A percentile compares a stretch with the other conserved stretches of the same genome.
phyloP scores from a whole-genome alignment of 2,329 filamentous ascomycete species.

The Aspergillus eucalypticola region DNA sequence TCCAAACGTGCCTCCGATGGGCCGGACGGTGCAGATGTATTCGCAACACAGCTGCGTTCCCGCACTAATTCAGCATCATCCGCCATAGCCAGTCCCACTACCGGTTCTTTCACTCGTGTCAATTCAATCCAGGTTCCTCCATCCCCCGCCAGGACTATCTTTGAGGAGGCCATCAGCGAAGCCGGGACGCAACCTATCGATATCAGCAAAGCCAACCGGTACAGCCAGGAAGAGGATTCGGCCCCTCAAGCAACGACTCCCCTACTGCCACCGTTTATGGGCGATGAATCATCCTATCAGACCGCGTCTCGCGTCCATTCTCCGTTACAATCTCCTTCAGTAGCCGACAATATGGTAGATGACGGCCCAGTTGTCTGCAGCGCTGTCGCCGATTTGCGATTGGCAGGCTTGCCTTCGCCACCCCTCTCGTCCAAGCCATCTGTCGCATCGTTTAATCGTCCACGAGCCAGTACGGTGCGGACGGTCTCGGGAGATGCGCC shows the following conservation, averaged over 20 bases:
- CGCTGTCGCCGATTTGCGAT: conserved; percentile 47
- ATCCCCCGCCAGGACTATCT: conserved; percentile 65
- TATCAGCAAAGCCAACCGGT: conserved; percentile 54
- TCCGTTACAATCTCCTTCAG: conserved; percentile 80
- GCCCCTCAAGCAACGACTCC: conserved; percentile 75
- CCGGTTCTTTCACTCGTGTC: conserved; percentile 39
- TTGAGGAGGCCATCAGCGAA: conserved; percentile 55
- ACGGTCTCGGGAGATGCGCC: conserved; percentile 50
- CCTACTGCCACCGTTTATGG: conserved; percentile 78
- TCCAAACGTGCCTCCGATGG: conserved; percentile 40
- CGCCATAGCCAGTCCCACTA: conserved; percentile 37
- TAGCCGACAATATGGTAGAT: conserved; percentile 59
- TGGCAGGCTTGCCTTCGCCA: conserved; percentile 61
- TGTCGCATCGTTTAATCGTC: conserved; percentile 67
- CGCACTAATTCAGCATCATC: conserved; percentile 47
- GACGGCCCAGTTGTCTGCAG: conserved; percentile 48
- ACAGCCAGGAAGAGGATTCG: conserved; percentile 52
- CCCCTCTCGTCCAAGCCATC: conserved; percentile 77
- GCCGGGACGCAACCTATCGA: conserved; percentile 55
- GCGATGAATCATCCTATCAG: conserved; percentile 52
- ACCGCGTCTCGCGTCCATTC: conserved; percentile 65
- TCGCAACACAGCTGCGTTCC: conserved; percentile 38
- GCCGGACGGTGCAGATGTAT: conserved; percentile 29
- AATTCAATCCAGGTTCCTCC: conserved; percentile 58
- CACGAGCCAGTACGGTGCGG: conserved; percentile 47